Base-by-base conservation (phyloP, 345 rosid genomes). In the Pelargonium nanum region DNA sequence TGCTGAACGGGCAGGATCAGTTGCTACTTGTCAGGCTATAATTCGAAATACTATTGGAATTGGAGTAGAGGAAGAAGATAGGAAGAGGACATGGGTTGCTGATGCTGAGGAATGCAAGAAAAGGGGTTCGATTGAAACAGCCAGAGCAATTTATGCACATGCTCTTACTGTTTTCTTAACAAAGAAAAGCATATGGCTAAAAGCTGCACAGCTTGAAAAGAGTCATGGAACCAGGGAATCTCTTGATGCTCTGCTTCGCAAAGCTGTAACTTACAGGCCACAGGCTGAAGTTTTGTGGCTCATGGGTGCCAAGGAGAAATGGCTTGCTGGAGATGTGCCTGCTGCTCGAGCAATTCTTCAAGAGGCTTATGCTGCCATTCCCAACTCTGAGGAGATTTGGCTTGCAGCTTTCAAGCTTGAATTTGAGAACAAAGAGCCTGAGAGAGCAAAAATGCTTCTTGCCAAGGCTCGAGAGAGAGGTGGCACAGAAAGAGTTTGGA, bases 21-120 rank as follows among this genome's bases (percentile, higher is more conserved):
- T 86, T 0, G 80, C 68, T 24, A 88, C 98, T 23, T 91, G 98
- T 71, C 96, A 84, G 73, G 95, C 92, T 1, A 86, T 91, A 60
- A 75, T 88, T 64, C 75, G 65, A 60, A 84, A 81, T 59, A 88
- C 95, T 0, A 83, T 91, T 48, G 95, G 92, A 26, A 72, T 88
- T 73, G 98, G 95, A 69, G 96, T 91, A 52, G 96, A 91, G 60
- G 96, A 91, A 68, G 95, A 91, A 71, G 98, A 91, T 79, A 84
- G 98, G 74, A 91, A 91, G 75, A 80, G 98, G 75, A 91, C 98
- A 21, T 91, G 96, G 98, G 96, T 91, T 51, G 98, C 95, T 45
- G 98, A 91, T 84, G 98, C 96, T 4, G 96, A 88, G 69, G 98
- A 91, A 71, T 88, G 95, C 78, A 88, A 83, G 80, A 91, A 88